Conservation (phyloP, 2,329 filamentous ascomycete genomes). For the Parascedosporium putredinis region DNA sequence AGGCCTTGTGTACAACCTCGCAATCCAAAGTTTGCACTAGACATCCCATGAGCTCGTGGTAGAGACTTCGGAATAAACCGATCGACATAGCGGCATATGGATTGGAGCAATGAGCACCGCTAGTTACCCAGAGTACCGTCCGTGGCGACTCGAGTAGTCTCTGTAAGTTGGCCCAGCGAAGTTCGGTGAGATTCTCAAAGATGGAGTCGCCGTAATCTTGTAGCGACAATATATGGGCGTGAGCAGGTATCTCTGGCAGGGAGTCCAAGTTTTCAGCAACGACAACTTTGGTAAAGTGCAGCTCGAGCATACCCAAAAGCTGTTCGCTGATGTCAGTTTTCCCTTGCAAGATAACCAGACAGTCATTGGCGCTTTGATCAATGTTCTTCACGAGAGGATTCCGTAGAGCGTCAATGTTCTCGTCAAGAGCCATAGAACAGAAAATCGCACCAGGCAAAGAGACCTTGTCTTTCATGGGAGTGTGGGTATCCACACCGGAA, state of each 20-base stretch:
- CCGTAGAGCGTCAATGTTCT: neutral
- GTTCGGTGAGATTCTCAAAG: neutral
- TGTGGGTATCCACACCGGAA: conserved; percentile 8
- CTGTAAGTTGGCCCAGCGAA: neutral
- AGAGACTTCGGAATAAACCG: neutral
- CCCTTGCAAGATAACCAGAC: neutral
- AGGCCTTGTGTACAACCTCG: neutral
- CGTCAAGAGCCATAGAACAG: neutral
- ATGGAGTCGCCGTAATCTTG: neutral
- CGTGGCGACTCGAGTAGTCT: neutral
- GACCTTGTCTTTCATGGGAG: neutral
- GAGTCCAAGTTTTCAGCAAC: neutral
- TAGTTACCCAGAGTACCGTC: neutral
- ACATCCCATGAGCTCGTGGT: neutral
- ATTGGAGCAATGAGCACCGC: neutral
- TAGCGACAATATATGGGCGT: neutral
- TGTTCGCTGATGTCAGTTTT: neutral
- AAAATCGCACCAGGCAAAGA: neutral
- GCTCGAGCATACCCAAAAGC: neutral
- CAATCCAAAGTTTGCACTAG: neutral
- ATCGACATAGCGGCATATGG: neutral
- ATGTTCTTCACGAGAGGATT: neutral
- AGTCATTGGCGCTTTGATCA: neutral
- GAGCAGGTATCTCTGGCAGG: neutral
- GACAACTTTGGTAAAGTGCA: neutral